Conservation (phyloP, 768 basidiomycete species). For the Fomitopsis pulvina region DNA sequence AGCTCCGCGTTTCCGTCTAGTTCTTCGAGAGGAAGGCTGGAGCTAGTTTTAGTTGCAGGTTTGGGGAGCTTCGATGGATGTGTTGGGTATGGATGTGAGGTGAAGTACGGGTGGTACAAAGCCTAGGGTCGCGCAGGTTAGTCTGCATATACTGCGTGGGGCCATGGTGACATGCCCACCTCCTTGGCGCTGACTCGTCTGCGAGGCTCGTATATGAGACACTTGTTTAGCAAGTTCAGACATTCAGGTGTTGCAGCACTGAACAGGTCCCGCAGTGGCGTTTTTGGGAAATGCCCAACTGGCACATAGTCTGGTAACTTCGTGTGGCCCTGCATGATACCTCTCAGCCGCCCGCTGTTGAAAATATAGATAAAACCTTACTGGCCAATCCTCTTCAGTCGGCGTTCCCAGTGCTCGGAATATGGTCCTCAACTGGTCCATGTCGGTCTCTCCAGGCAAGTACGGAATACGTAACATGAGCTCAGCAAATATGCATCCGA, state of each 20-base stretch:
- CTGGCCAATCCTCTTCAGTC: slow-evolving; percentile 96
- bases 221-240: slow-evolving; percentile 72
- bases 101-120: slow-evolving; percentile 84
- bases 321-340: slow-evolving; percentile 64
- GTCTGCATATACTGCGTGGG: background rate
- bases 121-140: slow-evolving; percentile 41
- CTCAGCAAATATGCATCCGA: slow-evolving; percentile 97
- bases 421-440: slow-evolving; percentile 93
- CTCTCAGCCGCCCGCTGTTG: background rate
- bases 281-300: slow-evolving; percentile 80
- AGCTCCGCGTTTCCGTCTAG: slow-evolving; percentile 68
- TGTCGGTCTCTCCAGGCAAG: slow-evolving; percentile 89
- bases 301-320: slow-evolving; percentile 87
- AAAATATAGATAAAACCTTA: slow-evolving; percentile 28
- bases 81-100: slow-evolving; percentile 77
- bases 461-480: slow-evolving; percentile 95
- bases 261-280: slow-evolving; percentile 80
- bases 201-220: slow-evolving; percentile 81
- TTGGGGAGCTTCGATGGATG: slow-evolving; percentile 88
- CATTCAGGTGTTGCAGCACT: slow-evolving; percentile 85
- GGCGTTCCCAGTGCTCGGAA: slow-evolving; percentile 95
- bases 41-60: slow-evolving; percentile 36
- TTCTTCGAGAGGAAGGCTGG: slow-evolving; percentile 62
- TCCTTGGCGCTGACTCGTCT: slow-evolving; percentile 75
- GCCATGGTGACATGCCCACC: slow-evolving; percentile 35